phyloP scores from a whole-genome alignment of 75 land plant species.

The Sequoia sempervirens region DNA sequence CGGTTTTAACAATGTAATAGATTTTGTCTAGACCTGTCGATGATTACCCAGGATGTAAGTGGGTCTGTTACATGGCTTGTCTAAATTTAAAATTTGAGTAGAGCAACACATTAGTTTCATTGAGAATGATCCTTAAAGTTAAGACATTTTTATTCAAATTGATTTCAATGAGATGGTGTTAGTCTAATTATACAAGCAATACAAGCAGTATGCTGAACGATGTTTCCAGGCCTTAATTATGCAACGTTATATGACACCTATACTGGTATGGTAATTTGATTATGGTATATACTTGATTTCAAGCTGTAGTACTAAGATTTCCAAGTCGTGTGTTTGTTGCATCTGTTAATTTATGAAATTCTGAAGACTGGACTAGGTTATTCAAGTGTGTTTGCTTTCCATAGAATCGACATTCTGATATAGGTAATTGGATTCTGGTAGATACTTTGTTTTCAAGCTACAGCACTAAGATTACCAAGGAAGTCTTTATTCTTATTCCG shows the following conservation, averaged over 20 bases:
- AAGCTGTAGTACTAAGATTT: background rate
- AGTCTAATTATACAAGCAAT: slow-evolving; percentile 1
- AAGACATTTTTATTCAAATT: background rate
- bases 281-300: background rate
- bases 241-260: background rate
- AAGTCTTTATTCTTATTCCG: background rate
- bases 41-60: background rate
- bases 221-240: too few species aligned
- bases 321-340: background rate
- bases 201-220: too few species aligned
- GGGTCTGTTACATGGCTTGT: background rate
- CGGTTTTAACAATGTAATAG: background rate
- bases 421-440: background rate
- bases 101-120: background rate
- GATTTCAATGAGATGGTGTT: background rate
- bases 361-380: background rate
- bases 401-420: too few species aligned
- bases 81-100: background rate
- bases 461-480: background rate
- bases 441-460: background rate
- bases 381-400: background rate
- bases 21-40: background rate
- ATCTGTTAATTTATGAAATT: background rate
- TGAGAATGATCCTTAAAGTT: background rate
- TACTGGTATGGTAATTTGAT: background rate